Conservation (phyloP, 805 yeast genomes). For the Middelhovenomyces tepae region DNA sequence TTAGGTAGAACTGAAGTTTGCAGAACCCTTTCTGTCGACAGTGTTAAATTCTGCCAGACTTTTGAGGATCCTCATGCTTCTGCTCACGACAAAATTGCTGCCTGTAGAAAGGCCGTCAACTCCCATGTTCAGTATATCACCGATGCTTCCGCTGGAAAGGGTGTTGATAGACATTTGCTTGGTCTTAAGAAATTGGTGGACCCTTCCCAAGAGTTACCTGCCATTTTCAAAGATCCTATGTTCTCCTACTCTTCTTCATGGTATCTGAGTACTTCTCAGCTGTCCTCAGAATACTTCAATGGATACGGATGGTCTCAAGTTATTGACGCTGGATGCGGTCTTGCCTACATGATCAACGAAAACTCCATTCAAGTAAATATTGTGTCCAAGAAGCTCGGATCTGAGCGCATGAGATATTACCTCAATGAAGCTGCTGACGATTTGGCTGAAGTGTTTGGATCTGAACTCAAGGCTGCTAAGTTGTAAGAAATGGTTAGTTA, state of each 20-base stretch:
- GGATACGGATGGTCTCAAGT: conserved; percentile 97
- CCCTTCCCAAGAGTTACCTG: conserved; percentile 51
- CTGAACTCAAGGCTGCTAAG: conserved; percentile 29
- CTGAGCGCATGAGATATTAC: conserved; percentile 47
- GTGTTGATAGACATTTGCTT: conserved; percentile 88
- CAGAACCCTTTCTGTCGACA: conserved; percentile 69
- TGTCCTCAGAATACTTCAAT: conserved; percentile 74
- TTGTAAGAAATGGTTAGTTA: conserved; percentile 18
- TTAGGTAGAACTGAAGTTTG: conserved; percentile 94
- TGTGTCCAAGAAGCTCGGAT: conserved; percentile 54
- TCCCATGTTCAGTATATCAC: conserved; percentile 68
- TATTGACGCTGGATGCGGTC: conserved; percentile 85
- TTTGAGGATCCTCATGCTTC: conserved; percentile 54
- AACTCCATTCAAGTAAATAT: conserved; percentile 82
- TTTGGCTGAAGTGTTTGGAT: conserved; percentile 52
- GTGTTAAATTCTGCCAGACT: conserved; percentile 59
- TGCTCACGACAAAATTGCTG: conserved; percentile 47
- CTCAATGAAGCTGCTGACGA: conserved; percentile 75
- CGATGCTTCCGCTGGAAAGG: conserved; percentile 76
- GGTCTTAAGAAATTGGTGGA: conserved; percentile 71
- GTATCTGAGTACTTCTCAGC: conserved; percentile 83
- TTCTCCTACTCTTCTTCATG: conserved; percentile 71
- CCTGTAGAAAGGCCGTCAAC: conserved; percentile 63
- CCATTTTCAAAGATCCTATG: conserved; percentile 65
- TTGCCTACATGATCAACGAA: conserved; percentile 85